These are phyloP conservation scores for Cyberlindnera euphorbiae DNA, from an alignment of 805 yeast genomes.

Conservation along the genomic window DNA sequence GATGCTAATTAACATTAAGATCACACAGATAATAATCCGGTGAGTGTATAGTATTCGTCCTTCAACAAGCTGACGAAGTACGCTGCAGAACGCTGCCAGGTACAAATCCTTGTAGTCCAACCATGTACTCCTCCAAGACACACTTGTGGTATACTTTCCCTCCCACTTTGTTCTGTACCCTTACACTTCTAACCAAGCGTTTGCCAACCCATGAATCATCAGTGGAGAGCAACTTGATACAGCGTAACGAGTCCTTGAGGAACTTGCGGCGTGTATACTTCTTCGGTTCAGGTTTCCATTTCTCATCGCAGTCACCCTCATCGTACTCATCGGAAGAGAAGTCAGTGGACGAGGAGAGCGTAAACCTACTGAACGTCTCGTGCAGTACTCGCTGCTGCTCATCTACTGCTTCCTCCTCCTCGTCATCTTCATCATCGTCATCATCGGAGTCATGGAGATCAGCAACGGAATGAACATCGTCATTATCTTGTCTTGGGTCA, in stretches of 20 bases:
- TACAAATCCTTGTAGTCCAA: slow-evolving; percentile 19
- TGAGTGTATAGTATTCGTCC: no score
- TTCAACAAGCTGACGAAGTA: neutral
- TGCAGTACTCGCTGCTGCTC: slow-evolving; percentile 1
- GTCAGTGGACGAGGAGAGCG: neutral
- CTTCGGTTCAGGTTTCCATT: slow-evolving; percentile 48
- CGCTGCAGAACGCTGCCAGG: slow-evolving; percentile 1
- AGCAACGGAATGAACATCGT: slow-evolving; percentile 17
- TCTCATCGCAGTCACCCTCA: slow-evolving; percentile 5
- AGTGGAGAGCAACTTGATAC: slow-evolving; percentile 48
- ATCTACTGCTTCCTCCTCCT: no score
- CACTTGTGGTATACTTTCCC: neutral
- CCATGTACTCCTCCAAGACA: slow-evolving; percentile 13
- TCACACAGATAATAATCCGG: no score
- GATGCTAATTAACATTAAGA: no score
- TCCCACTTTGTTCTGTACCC: slow-evolving; percentile 29
- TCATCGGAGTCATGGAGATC: slow-evolving; percentile 22
- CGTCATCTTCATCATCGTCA: slow-evolving; percentile 6
- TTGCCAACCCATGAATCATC: slow-evolving; percentile 53
- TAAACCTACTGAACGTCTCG: slow-evolving; percentile 15
- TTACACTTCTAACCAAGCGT: slow-evolving; percentile 27
- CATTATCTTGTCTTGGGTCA: slow-evolving; percentile 14
- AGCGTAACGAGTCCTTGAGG: slow-evolving; percentile 49
- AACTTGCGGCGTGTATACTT: slow-evolving; percentile 34
- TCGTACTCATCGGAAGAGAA: slow-evolving; percentile 2